A percentile compares a stretch with the other conserved stretches of the same genome.
phyloP scores from a whole-genome alignment of 2,329 filamentous ascomycete species.

The Trichoderma pleuroti region DNA sequence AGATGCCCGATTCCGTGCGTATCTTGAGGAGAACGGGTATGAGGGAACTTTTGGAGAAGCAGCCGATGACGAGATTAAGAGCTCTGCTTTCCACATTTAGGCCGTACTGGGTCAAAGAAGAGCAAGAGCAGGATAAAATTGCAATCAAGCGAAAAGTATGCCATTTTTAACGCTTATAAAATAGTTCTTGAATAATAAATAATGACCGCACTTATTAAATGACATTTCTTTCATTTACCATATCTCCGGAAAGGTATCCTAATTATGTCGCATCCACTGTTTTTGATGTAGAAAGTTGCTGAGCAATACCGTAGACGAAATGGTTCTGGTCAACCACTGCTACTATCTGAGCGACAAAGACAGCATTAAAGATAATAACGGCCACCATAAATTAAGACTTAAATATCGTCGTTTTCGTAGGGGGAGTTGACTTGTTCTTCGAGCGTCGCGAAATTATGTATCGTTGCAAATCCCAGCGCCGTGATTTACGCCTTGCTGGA shows the following conservation, averaged over 20 bases:
- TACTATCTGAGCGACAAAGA: too few species aligned
- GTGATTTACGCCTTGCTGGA: neutral
- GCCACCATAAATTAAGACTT: neutral
- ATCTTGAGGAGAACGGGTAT: slow-evolving; percentile 24
- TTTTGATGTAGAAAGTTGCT: neutral
- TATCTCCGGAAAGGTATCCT: neutral
- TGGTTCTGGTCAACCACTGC: neutral
- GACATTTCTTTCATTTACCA: neutral
- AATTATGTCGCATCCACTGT: neutral
- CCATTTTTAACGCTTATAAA: neutral
- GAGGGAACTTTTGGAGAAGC: neutral
- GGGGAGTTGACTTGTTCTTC: neutral
- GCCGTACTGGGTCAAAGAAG: neutral
- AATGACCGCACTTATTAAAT: neutral
- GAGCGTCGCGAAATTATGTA: neutral
- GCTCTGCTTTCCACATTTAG: neutral
- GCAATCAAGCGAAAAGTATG: neutral
- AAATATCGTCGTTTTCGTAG: neutral
- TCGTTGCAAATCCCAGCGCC: neutral
- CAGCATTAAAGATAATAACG: neutral
- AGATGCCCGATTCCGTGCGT: slow-evolving; percentile 22
- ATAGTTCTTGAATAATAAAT: neutral
- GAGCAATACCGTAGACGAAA: neutral
- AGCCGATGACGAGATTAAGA: neutral
- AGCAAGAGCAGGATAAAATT: neutral